These are phyloP conservation scores for Neurospora sublineolata DNA, from an alignment of 495 filamentous ascomycete genomes.

Conservation along the genomic window DNA sequence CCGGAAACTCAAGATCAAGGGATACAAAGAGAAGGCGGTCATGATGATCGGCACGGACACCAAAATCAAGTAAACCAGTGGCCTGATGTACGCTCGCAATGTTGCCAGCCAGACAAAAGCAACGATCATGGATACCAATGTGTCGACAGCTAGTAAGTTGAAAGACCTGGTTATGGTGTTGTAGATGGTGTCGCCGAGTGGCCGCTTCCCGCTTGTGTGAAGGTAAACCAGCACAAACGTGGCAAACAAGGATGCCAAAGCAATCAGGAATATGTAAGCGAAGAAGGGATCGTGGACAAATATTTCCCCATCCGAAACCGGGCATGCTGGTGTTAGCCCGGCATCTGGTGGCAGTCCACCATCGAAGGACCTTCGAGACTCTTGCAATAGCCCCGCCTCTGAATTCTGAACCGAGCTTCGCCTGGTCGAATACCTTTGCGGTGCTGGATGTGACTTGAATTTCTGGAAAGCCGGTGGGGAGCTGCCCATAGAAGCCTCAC, in stretches of 20 bases:
- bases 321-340: conserved; percentile 4
- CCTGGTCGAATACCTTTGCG: conserved; percentile 14
- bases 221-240: conserved; percentile 81
- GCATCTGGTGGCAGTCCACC: conserved; percentile 2
- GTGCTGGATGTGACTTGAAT: conserved; percentile 39
- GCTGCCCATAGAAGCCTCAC: conserved; percentile 46
- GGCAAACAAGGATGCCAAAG: conserved; percentile 67
- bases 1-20: conserved; percentile 81
- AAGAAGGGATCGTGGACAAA: conserved; percentile 76
- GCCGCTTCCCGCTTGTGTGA: conserved; percentile 57
- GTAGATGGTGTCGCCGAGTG: conserved; percentile 79
- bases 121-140: conserved; percentile 75
- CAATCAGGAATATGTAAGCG: conserved; percentile 82
- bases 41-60: conserved; percentile 76
- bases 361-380: conserved; percentile 13
- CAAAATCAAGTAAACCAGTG: conserved; percentile 64
- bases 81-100: conserved; percentile 71
- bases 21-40: conserved; percentile 79
- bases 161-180: conserved; percentile 77
- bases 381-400: conserved; percentile 13
- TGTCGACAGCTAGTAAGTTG: conserved; percentile 80
- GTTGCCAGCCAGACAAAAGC: conserved; percentile 86
- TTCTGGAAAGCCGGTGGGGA: conserved; percentile 79
- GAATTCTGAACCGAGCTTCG: conserved; percentile 16
- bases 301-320: conserved; percentile 31